These are phyloP conservation scores for Corymbia maculata DNA, from an alignment of 345 rosid species.

Conservation along the genomic window DNA sequence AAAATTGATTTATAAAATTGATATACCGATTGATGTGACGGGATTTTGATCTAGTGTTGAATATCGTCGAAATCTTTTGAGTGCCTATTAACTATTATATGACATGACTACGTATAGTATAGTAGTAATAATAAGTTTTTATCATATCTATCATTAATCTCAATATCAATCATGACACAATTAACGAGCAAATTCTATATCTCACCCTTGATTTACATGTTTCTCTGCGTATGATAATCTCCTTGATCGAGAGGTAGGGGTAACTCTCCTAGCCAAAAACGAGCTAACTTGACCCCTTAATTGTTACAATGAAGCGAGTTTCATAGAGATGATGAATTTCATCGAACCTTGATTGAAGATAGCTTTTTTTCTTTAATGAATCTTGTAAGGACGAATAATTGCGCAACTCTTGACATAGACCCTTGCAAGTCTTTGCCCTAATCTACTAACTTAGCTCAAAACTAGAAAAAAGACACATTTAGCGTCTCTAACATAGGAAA, in stretches of 20 bases:
- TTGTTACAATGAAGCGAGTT: background rate
- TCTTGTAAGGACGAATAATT: background rate
- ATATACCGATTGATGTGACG: background rate
- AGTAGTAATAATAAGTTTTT: background rate
- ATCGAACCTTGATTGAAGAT: background rate
- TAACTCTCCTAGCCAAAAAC: background rate
- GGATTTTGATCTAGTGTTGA: background rate
- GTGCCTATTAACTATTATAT: background rate
- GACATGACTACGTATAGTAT: background rate
- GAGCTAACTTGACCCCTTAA: background rate
- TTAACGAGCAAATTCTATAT: background rate
- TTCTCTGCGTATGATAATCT: background rate
- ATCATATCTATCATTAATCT: background rate
- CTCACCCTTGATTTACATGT: background rate
- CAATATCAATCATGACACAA: background rate
- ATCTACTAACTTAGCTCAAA: background rate
- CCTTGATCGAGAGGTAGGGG: background rate
- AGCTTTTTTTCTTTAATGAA: background rate
- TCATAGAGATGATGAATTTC: background rate
- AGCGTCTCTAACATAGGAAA: background rate
- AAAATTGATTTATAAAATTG: background rate
- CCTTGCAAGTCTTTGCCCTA: background rate
- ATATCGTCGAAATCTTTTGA: background rate
- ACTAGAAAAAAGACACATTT: background rate
- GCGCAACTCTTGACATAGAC: background rate